Base-by-base conservation (phyloP, 495 filamentous ascomycete species). In the Hypomontagnella submonticulosa region DNA sequence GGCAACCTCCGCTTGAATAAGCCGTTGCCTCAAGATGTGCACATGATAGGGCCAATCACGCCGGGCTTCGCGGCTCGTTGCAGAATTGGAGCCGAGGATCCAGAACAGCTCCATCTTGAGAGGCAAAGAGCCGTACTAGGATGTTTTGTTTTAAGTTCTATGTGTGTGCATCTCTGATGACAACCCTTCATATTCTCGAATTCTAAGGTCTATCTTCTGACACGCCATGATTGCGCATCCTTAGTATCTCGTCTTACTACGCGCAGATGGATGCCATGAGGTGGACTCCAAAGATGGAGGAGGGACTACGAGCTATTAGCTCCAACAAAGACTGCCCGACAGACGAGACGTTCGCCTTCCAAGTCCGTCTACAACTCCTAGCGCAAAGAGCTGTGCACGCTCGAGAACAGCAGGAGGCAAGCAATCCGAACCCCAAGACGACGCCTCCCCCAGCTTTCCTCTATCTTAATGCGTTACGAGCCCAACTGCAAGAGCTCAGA, bases 71-170 rank as follows among this genome's bases (percentile, higher is more conserved):
- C 32, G 18, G 42, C 40, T 18, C 36, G 11, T 20, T n/a, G 20
- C 19, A 33, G 20, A 42, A 50, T 16, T 41, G 6, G 54, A 3
- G 8, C 13, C 15, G 9, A 50, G 2, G 46, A 46, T n/a, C 38
- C 53, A 6, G 33, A 16, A 8, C 42, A 64, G 0, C 10, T 16
- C 16, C 46, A 52, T 72, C 3, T 82, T 51, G 83, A 86, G 59
- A 81, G 83, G 63, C 74, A 81, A 41, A 73, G 85, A 51, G 79
- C 82, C 23, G 75, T 80, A 11, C 66, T 85, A 19, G 83, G 79
- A 12, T 80, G 80, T 47, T 85, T 81, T 36, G 38, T 84, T 20
- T 53, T 83, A 27, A 81, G 77, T 32, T 81, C 80, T 10, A 72
- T 77, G 80, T 83, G 74, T 27, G 66, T 63, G 15, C 33, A 0